Evolutionary conservation across 371 early-diverging fungal species (phyloP).

Genomic region (Saksenaea vasiformis): DNA sequence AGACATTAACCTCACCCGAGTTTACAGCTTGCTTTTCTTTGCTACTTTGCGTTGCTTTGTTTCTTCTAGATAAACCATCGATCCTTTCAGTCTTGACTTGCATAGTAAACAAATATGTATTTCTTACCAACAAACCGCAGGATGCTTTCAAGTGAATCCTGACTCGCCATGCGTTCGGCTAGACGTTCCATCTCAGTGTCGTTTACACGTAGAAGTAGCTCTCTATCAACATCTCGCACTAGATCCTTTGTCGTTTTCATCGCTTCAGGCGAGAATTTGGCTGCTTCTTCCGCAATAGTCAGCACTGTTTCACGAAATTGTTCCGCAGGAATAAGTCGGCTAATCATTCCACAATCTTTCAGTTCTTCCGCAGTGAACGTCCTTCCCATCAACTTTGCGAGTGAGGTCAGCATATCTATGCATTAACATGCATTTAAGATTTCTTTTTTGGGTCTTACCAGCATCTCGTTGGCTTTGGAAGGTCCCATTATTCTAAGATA

Average conservation of each 20-base stretch:
- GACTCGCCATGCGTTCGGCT: constrained; percentile 30
- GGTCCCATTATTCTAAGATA: constrained; percentile 53
- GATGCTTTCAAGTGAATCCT: constrained; percentile 36
- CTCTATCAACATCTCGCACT: constrained; percentile 49
- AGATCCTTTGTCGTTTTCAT: constrained; percentile 59
- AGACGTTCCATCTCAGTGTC: constrained; percentile 47
- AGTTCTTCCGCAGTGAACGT: constrained; percentile 59
- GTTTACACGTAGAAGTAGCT: constrained; percentile 47
- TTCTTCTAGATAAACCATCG: constrained; percentile 9
- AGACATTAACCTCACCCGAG: not conserved
- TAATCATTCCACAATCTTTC: constrained; percentile 47
- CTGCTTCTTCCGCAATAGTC: constrained; percentile 47
- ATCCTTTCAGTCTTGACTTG: not conserved
- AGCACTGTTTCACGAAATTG: constrained; percentile 54
- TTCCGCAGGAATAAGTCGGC: constrained; percentile 55
- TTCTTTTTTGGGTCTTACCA: constrained; percentile 32
- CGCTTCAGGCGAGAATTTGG: constrained; percentile 56
- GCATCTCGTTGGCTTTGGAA: constrained; percentile 65
- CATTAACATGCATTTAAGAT: constrained; percentile 1
- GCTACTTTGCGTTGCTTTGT: constrained; percentile 12
- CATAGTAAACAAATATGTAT: not conserved
- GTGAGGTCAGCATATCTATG: not conserved
- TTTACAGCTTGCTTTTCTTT: constrained; percentile 19
- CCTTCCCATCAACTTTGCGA: constrained; percentile 51
- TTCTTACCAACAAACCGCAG: constrained; percentile 38